A percentile compares a stretch with the other conserved stretches of the same genome.
Evolutionary conservation across 805 yeast genomes (phyloP).

Genomic region (Teunomyces barrocoloradensis): DNA sequence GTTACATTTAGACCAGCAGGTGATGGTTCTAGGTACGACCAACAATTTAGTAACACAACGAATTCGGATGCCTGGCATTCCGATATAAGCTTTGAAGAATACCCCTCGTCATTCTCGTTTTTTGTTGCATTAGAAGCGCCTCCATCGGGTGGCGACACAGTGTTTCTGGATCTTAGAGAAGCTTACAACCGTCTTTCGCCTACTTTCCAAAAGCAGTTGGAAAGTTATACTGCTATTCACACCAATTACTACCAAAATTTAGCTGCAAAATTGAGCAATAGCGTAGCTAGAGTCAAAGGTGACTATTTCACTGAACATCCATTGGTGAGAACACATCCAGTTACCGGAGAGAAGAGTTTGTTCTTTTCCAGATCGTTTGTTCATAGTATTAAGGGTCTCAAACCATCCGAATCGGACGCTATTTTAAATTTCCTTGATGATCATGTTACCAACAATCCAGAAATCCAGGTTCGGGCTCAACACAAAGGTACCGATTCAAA

Average conservation of each 20-base stretch:
- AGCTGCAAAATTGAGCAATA: slow-evolving; percentile 12
- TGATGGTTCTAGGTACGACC: slow-evolving; percentile 15
- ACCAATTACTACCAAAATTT: slow-evolving; percentile 21
- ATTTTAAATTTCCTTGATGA: slow-evolving; percentile 21
- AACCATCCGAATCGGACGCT: slow-evolving; percentile 19
- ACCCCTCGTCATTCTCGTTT: slow-evolving; percentile 24
- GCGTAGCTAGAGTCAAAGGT: slow-evolving; percentile 16
- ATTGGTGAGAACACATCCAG: slow-evolving; percentile 28
- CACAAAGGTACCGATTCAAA: slow-evolving; percentile 22
- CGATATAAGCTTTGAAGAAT: slow-evolving; percentile 23
- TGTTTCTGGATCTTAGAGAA: slow-evolving; percentile 23
- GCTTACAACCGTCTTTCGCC: slow-evolving; percentile 26
- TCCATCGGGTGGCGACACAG: slow-evolving; percentile 26
- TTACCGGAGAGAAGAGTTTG: slow-evolving; percentile 24
- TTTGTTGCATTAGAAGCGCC: slow-evolving; percentile 27
- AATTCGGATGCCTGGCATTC: slow-evolving; percentile 20
- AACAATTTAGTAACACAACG: slow-evolving; percentile 13
- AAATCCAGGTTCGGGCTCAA: slow-evolving; percentile 23
- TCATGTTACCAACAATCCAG: slow-evolving; percentile 22
- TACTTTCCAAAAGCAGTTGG: slow-evolving; percentile 19
- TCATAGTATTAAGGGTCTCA: slow-evolving; percentile 22
- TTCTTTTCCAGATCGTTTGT: slow-evolving; percentile 21
- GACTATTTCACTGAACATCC: slow-evolving; percentile 25
- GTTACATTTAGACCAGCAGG: slow-evolving; percentile 23
- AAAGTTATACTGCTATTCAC: slow-evolving; percentile 22